These are phyloP conservation scores for Hordeum vulgare DNA, from an alignment of 176 grass and related monocot genomes.

Conservation along the genomic window DNA sequence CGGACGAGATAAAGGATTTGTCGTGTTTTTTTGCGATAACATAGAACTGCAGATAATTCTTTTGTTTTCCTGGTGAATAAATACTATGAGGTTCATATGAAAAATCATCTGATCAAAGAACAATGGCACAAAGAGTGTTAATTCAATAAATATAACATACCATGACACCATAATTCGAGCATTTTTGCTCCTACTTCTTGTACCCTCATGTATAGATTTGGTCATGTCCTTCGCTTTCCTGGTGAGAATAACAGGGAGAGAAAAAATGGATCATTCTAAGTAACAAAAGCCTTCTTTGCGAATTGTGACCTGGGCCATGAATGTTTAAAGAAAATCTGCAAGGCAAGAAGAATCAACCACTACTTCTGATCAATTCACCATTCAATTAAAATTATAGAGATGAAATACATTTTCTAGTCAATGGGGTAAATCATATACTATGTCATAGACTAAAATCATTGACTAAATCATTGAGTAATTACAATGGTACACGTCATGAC, in stretches of 20 bases:
- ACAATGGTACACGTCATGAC: not conserved
- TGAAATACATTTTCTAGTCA: not conserved
- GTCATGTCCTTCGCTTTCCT: conserved; percentile 87
- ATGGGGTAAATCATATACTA: not conserved
- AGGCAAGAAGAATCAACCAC: not conserved
- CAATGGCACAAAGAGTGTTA: not conserved
- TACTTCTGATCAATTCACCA: not conserved
- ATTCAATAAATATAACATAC: conserved; percentile 30
- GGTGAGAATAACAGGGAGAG: conserved; percentile 20
- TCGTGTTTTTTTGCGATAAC: not conserved
- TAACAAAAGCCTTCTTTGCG: conserved; percentile 17
- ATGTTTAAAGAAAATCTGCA: conserved; percentile 1
- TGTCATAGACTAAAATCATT: not conserved
- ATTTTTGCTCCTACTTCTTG: conserved; percentile 62
- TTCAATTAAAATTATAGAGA: not conserved
- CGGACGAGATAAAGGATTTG: not conserved
- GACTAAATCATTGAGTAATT: not conserved
- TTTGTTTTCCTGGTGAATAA: not conserved
- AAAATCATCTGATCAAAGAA: not conserved
- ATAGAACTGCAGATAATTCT: not conserved
- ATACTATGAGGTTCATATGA: not conserved
- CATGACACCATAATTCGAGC: conserved; percentile 79
- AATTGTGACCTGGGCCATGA: conserved; percentile 18
- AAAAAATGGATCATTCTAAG: not conserved
- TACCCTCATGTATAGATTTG: conserved; percentile 74